Base-by-base conservation (phyloP, 345 rosid species). In the Pelargonium nanum region DNA sequence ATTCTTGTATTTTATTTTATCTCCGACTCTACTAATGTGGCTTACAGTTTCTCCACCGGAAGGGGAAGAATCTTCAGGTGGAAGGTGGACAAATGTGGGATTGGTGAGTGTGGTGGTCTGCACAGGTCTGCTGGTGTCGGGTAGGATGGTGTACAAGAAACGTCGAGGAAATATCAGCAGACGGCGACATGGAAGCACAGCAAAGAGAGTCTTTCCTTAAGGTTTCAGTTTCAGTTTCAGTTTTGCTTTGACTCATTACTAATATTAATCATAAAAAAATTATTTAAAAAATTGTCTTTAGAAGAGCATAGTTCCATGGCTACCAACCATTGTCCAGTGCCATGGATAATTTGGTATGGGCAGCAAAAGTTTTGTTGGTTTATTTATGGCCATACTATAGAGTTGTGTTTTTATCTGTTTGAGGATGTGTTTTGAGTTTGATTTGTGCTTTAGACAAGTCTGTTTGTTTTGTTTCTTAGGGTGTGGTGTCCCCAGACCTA, bases 111-210 rank as follows among this genome's bases (percentile, higher is more conserved):
- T 53, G 24, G 2, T 61, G 28, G n/a, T 26, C 21, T 61, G 26
- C 12, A 62, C 62, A 40, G 57, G 48, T 17, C n/a, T 55, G 24
- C 7, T 68, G 22, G 52, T 45, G 0, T 28, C 9, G 19, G 59
- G 57, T 55, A 66, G 61, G 20, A 4, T 68, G 40, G 52, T 68
- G 4, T 68, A 56, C 57, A 68, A 56, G 71, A 68, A 68, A 30
- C 65, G 71, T 12, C 52, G 56, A 0, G 58, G 19, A 16, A 68
- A 61, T 30, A 25, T 56, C 16, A 61, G 62, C 50, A 61, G 66
- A 28, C 24, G 40, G 5, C 40, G 4, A n/a, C 26, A 44, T 53
- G 66, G 57, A 40, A 26, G 0, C 30, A 51, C 59, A 21, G 53
- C 65, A 6, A 56, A 53, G 62, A 60, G 53, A 32, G 21, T 55